Conservation (phyloP, 495 filamentous ascomycete genomes). For the Aspergillus carlsbadensis region DNA sequence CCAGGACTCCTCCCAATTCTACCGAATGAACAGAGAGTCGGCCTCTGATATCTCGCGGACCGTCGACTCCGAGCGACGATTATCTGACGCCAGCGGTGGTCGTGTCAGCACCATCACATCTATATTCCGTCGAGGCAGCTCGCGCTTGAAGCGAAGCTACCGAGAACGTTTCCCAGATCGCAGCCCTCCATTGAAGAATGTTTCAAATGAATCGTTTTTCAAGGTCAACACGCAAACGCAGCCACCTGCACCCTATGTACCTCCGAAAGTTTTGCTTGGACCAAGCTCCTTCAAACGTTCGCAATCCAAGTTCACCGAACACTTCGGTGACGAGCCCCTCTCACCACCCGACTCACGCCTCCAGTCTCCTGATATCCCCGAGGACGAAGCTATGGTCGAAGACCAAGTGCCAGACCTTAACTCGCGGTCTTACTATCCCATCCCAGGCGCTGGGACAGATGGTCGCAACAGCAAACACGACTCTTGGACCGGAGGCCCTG, state of each 20-base stretch:
- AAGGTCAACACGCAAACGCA: slow-evolving; percentile 43
- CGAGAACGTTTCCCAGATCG: slow-evolving; percentile 53
- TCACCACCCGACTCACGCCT: slow-evolving; percentile 79
- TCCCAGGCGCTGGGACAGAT: slow-evolving; percentile 29
- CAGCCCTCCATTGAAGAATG: slow-evolving; percentile 68
- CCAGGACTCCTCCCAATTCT: slow-evolving; percentile 55
- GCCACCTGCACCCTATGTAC: slow-evolving; percentile 33
- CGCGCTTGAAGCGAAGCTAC: slow-evolving; percentile 56
- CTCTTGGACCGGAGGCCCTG: slow-evolving; percentile 38
- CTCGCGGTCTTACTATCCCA: slow-evolving; percentile 23
- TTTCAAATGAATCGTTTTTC: slow-evolving; percentile 78
- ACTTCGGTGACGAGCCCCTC: slow-evolving; percentile 79
- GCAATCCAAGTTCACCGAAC: slow-evolving; percentile 90
- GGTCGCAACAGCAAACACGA: slow-evolving; percentile 29
- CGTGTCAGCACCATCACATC: slow-evolving; percentile 56
- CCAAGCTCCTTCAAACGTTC: slow-evolving; percentile 67
- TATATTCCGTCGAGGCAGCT: slow-evolving; percentile 69
- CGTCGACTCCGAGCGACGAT: slow-evolving; percentile 40
- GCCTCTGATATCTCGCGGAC: slow-evolving; percentile 46
- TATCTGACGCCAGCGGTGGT: slow-evolving; percentile 47
- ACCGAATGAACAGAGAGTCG: slow-evolving; percentile 44
- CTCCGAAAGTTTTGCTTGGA: slow-evolving; percentile 44
- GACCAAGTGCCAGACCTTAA: slow-evolving; percentile 23
- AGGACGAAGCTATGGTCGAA: slow-evolving; percentile 31
- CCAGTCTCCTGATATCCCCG: slow-evolving; percentile 58